A percentile compares a stretch with the other conserved stretches of the same genome.
phyloP scores from a whole-genome alignment of 2,329 filamentous ascomycete species.

The Colletotrichum ledebouriae region DNA sequence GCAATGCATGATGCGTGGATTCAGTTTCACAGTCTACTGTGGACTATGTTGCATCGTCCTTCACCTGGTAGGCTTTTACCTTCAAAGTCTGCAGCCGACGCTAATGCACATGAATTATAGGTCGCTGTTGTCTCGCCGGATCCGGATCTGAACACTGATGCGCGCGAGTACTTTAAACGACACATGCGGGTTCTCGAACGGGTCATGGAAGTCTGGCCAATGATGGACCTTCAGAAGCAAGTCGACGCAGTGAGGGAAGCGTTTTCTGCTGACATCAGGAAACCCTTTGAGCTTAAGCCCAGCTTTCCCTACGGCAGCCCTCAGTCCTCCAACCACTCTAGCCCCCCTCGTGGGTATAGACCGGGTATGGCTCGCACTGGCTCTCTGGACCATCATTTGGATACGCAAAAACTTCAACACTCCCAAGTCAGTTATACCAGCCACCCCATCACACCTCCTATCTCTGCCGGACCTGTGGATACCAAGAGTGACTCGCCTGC shows the following conservation, averaged over 20 bases:
- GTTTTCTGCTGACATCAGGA: constrained; percentile 87
- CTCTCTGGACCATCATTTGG: constrained; percentile 68
- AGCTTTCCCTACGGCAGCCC: constrained; percentile 91
- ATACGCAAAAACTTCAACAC: constrained; percentile 63
- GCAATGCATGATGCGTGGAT: constrained; percentile 91
- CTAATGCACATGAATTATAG: constrained; percentile 59
- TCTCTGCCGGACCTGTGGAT: constrained; percentile 79
- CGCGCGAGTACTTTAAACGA: constrained; percentile 88
- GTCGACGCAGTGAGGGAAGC: constrained; percentile 90
- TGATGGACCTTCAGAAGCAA: constrained; percentile 90
- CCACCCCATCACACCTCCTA: constrained; percentile 84
- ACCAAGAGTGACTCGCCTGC: constrained; percentile 82
- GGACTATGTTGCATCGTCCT: constrained; percentile 93
- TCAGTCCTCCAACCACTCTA: constrained; percentile 72
- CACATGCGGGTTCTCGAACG: constrained; percentile 95
- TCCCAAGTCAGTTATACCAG: constrained; percentile 75
- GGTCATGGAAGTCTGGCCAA: constrained; percentile 85
- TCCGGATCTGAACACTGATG: constrained; percentile 86
- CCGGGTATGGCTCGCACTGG: constrained; percentile 60
- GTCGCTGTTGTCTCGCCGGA: constrained; percentile 95
- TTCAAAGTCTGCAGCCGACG: neutral
- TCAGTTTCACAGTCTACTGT: constrained; percentile 95
- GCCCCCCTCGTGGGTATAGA: constrained; percentile 70
- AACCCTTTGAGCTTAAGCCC: constrained; percentile 89
- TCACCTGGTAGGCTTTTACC: constrained; percentile 79